These are phyloP conservation scores for Podaxis sp. DNA, from an alignment of 768 basidiomycete genomes.

Conservation along the genomic window DNA sequence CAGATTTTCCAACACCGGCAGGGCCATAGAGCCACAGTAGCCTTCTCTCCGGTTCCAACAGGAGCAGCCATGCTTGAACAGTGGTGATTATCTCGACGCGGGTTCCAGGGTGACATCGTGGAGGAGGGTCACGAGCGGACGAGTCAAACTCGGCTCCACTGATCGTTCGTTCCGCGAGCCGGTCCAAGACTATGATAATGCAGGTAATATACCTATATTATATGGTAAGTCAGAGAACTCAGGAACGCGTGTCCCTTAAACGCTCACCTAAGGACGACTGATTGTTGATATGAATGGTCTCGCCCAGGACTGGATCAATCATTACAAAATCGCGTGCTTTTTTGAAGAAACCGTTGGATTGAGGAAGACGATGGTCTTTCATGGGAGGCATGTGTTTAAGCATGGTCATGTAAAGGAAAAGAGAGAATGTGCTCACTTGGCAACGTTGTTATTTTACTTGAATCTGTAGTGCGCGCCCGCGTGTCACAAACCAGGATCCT, in stretches of 20 bases:
- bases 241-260: too few species aligned
- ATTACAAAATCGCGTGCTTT: background rate
- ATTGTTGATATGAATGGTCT: background rate
- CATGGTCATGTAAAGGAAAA: background rate
- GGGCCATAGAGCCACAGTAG: slow-evolving; percentile 15
- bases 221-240: background rate
- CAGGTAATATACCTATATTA: background rate
- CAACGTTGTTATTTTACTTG: background rate
- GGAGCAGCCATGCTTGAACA: background rate
- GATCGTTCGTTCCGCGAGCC: background rate
- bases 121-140: slow-evolving; percentile 6
- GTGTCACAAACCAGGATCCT: background rate
- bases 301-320: background rate
- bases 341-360: background rate
- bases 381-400: background rate
- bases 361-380: background rate
- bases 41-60: background rate
- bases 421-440: background rate
- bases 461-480: background rate
- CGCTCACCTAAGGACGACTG: background rate
- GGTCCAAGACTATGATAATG: background rate
- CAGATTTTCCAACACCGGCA: slow-evolving; percentile 19
- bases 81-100: slow-evolving; percentile 4
- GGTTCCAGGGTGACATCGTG: slow-evolving; percentile 14
- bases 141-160: slow-evolving; percentile 3